Base-by-base conservation (phyloP, 164 flowering plant genomes). In the Piper longum region DNA sequence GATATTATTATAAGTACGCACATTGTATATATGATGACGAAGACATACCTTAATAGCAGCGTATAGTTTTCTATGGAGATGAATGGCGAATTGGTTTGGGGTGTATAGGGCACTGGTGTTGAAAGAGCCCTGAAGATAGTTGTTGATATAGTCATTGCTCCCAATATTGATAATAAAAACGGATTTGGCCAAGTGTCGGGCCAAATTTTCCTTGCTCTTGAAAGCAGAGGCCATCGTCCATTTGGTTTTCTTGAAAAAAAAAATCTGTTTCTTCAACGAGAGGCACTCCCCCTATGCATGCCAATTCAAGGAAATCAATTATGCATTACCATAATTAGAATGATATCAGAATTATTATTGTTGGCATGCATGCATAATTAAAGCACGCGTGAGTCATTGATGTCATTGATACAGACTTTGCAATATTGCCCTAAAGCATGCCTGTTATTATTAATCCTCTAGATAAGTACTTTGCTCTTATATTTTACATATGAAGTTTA, bases 141-240 rank as follows among this genome's bases (percentile, higher is more conserved):
- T 57, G 55, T 42, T 42, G 41, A 57, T 43, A 55, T 65, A 65
- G 67, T 65, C 67, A 26, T 57, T 65, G 55, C 61, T 57, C n/a
- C 67, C 61, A 42, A 65, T 54, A 16, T 17, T 26, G n/a, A 65
- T 40, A 11, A 57, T 16, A 43, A 41, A 65, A 13, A 65, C 57
- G 26, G 67, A 42, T 19, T 57, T 57, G 13, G 67, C 61, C 45
- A 65, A 56, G 62, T 65, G 36, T 4, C 2, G n/a, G 8, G 12
- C 3, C 39, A 65, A 52, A 16, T 13, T 54, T 43, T 58, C 13
- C 14, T 45, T 11, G 67, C 60, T 57, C 40, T 57, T 57, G 18
- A 65, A 56, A 4, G 13, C 16, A 41, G 52, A 51, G 4, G 43
- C n/a, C 7, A n/a, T 36, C 7, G 7, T 4, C 63, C 17, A 5